A percentile compares a stretch with the other conserved stretches of the same genome.
Conservation (phyloP, 345 rosid genomes). For the Hypericum androsaemum region DNA sequence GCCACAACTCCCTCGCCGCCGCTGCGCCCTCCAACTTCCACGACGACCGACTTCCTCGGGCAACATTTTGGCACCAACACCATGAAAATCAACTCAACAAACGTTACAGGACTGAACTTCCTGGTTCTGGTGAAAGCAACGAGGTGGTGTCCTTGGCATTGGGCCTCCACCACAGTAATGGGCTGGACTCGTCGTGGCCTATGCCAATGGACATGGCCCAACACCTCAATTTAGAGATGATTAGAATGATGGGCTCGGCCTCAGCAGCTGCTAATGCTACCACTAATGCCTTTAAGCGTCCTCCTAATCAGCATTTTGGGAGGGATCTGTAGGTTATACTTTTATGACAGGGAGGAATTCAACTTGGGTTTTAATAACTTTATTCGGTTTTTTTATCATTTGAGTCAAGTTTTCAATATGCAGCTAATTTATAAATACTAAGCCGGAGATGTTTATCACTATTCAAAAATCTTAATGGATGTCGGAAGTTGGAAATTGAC, state of each 20-base stretch:
- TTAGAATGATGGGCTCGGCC: constrained; percentile 4
- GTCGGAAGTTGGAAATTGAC: too few species aligned
- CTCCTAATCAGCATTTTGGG: constrained; percentile 7
- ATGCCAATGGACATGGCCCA: constrained; percentile 6
- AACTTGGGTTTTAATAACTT: too few species aligned
- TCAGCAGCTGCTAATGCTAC: background rate
- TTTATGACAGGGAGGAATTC: too few species aligned
- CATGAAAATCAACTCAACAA: constrained; percentile 11
- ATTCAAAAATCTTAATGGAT: too few species aligned
- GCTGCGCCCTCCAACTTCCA: constrained; percentile 6
- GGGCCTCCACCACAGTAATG: constrained; percentile 18
- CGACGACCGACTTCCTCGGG: background rate
- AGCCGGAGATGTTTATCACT: too few species aligned
- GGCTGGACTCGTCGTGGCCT: constrained; percentile 10
- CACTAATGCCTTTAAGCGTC: background rate
- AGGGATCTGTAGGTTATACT: background rate
- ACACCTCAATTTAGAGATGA: constrained; percentile 6
- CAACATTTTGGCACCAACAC: background rate
- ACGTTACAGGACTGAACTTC: constrained; percentile 9
- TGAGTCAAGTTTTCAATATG: too few species aligned
- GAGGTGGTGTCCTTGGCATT: constrained; percentile 17
- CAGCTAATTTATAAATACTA: too few species aligned
- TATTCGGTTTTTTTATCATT: too few species aligned
- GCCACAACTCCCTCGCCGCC: background rate
- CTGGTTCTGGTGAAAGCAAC: constrained; percentile 4